Evolutionary conservation across 345 rosid genomes (phyloP), one percentile per base, ranked within the genome.

Genomic region (Gossypium herbaceum): DNA sequence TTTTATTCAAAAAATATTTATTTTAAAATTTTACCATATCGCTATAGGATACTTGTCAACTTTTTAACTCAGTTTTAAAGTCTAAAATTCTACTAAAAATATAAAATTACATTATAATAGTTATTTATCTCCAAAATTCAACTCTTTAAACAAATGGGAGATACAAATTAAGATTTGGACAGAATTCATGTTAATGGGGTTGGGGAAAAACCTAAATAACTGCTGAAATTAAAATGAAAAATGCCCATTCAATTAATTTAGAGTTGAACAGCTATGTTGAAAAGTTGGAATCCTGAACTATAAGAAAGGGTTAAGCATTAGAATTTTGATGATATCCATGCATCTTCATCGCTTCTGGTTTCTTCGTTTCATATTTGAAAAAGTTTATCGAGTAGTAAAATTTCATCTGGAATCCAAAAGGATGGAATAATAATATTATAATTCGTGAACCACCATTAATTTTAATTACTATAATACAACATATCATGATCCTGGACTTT

Each of bases 61-160:
- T 29, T 5, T 0, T 29, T 29, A 29, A 29, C 0, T 29, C 39
- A 29, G 0, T 29, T 4, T 0, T 29, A 1, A 1, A 29, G 6
- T 29, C 1, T 29, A 4, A 29, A 29, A 4, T 0, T 29, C 0
- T 29, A 29, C 0, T 4, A 5, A 29, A 29, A 29, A 29, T 29
- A 0, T 29, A 4, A 29, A 29, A 56, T 19, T 12, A 20, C 13
- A 56, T 9, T 8, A 56, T 56, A 19, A 19, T 56, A 56, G 19
- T 56, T 56, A 9, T 56, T 13, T 20, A 55, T 19, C 27, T 56
- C 61, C 12, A 56, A 56, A 29, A 29, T 20, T 56, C 12, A 29
- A 29, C 22, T 56, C 27, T 9, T 56, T 11, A 22, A 22, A 22
- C 0, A 20, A 10, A 12, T 11, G 39, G 17, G 41, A 24, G 41